Base-by-base conservation (phyloP, 2,329 filamentous ascomycete genomes). In the Pseudocercospora vitis region DNA sequence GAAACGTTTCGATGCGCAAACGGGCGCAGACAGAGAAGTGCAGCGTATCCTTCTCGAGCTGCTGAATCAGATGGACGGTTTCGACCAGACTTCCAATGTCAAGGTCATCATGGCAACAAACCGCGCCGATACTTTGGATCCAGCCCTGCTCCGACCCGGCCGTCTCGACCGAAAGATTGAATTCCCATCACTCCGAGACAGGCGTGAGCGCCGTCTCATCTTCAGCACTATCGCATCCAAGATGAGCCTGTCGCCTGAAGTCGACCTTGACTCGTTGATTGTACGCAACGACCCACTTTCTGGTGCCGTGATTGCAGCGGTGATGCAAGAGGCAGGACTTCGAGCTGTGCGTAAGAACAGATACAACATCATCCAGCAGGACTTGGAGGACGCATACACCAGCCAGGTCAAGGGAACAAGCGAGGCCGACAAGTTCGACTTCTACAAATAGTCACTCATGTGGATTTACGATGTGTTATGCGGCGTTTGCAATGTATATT, bases 71-170 rank as follows among this genome's bases (percentile, higher is more conserved):
- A 99, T 99, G 94, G 94, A 99, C 72, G 94, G 94, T 62, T 99
- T 99, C 78, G 94, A 99, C 73, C 94, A 99, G 75, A 96, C 91
- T 0, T 89, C 90, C 72, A 99, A 99, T 74, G 94, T 99, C 75
- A 99, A 99, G 79, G 94, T 99, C 71, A 99, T 99, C 77, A 99
- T 99, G 94, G 94, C 94, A 63, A 99, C 94, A 63, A 99, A 99
- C 79, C 88, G 94, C 71, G 92, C 94, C 62, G 94, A 97, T 73
- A 99, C 94, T 5, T 82, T 99, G 61, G 94, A 99, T 71, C 94
- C 94, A 12, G 94, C 94, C 35, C 81, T 99, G 58, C 83, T 99
- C 57, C 90, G 94, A 66, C 94, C 94, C 26, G 94, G 94, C 63
- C 91, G 94, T 78, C 81, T 99, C 55, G 94, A 99, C 75, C 83